phyloP scores from a whole-genome alignment of 495 filamentous ascomycete species.

The Letharia lupina region DNA sequence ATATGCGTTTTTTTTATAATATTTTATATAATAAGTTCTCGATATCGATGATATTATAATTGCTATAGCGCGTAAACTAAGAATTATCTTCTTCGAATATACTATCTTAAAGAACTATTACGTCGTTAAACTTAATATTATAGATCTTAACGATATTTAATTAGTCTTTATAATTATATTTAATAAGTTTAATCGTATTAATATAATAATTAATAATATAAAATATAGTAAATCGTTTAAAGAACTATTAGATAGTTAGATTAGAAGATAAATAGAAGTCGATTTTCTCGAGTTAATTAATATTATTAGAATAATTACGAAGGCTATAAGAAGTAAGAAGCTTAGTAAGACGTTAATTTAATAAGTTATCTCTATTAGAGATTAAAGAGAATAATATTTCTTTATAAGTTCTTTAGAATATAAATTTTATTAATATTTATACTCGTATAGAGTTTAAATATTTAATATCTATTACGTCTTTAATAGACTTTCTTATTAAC shows the following conservation, averaged over 20 bases:
- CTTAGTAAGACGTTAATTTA: too few relatives aligned
- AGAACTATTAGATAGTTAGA: constrained; percentile 18
- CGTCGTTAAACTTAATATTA: constrained; percentile 29
- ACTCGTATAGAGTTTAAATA: too few relatives aligned
- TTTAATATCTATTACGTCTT: too few relatives aligned
- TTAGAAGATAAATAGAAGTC: constrained; percentile 22
- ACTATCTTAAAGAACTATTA: constrained; percentile 18
- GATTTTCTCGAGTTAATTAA: constrained; percentile 25
- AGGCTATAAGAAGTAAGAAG: too few relatives aligned
- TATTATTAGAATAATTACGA: constrained; percentile 35
- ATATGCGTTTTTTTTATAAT: neutral
- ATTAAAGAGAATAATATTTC: too few relatives aligned
- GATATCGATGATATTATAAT: constrained; percentile 33
- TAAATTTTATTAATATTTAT: too few relatives aligned
- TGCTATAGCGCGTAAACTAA: constrained; percentile 33
- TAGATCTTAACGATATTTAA: constrained; percentile 25
- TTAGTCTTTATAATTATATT: constrained; percentile 25
- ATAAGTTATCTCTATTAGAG: too few relatives aligned
- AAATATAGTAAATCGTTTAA: constrained; percentile 26
- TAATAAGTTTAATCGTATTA: constrained; percentile 28
- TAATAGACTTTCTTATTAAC: too few relatives aligned
- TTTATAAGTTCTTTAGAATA: too few relatives aligned
- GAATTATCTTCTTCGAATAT: constrained; percentile 21
- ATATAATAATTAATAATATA: constrained; percentile 37
- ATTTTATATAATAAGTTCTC: constrained; percentile 32